A percentile compares a stretch with the other conserved stretches of the same genome.
Conservation (phyloP, 257 asterid genomes). For the Thymus mandschuricus region DNA sequence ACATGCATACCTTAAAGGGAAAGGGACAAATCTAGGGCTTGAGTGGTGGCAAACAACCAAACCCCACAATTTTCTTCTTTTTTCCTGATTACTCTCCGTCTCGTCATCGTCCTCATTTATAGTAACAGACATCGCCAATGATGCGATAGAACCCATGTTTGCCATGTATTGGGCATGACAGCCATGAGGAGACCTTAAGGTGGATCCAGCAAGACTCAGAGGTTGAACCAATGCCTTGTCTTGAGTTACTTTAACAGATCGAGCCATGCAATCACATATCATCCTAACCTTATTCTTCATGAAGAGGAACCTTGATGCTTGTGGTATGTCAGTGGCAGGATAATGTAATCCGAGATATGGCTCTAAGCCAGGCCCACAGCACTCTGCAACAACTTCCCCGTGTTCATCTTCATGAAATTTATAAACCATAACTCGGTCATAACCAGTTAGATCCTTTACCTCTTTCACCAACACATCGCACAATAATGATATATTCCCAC, state of each 20-base stretch:
- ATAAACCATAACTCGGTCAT: constrained; percentile 77
- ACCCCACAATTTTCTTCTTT: constrained; percentile 68
- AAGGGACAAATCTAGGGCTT: constrained; percentile 62
- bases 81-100: constrained; percentile 38
- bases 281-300: constrained; percentile 81
- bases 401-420: constrained; percentile 79
- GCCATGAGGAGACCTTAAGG: constrained; percentile 70
- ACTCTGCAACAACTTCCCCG: constrained; percentile 77
- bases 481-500: constrained; percentile 55
- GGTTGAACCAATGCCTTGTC: constrained; percentile 56
- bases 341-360: constrained; percentile 76
- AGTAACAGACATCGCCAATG: constrained; percentile 66
- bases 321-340: constrained; percentile 84
- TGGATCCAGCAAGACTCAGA: constrained; percentile 64
- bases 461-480: constrained; percentile 70
- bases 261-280: constrained; percentile 70
- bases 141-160: constrained; percentile 74
- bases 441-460: constrained; percentile 64
- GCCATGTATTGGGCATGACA: constrained; percentile 76
- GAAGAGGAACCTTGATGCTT: constrained; percentile 74
- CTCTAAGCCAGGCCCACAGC: constrained; percentile 51
- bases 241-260: constrained; percentile 58
- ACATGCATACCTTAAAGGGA: constrained; percentile 72
- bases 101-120: constrained; percentile 59
- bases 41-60: constrained; percentile 80